These are phyloP conservation scores for Fusarium nanum DNA, from an alignment of 2,329 filamentous ascomycete species.

Conservation along the genomic window DNA sequence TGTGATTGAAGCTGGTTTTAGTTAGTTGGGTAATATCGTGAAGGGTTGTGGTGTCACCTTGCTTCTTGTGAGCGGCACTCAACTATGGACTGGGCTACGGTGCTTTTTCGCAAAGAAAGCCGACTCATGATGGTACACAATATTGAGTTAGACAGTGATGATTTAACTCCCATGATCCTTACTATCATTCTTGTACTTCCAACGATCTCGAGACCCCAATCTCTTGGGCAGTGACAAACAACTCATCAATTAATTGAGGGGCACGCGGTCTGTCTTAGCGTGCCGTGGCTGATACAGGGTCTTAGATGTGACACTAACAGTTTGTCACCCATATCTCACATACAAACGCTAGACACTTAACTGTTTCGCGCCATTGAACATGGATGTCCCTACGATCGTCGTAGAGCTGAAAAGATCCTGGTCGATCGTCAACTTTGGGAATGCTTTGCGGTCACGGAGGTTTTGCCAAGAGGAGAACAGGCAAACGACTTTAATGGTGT, in stretches of 20 bases:
- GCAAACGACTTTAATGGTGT: neutral
- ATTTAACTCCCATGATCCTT: no score
- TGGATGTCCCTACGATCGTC: constrained; percentile 24
- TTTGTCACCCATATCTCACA: accelerated
- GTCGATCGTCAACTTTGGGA: constrained; percentile 10
- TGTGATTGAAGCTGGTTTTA: neutral
- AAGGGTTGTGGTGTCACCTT: neutral
- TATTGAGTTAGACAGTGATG: accelerated
- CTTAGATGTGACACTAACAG: constrained; percentile 3
- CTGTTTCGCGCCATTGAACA: neutral
- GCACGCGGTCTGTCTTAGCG: constrained; percentile 11
- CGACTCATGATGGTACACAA: no score
- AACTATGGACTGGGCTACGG: accelerated
- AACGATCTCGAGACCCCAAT: neutral
- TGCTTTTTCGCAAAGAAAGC: neutral
- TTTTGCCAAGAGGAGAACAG: constrained; percentile 1
- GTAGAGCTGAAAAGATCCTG: constrained; percentile 26
- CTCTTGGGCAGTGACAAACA: neutral
- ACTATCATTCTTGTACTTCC: neutral
- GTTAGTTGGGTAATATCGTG: constrained; percentile 8
- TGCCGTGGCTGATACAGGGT: constrained; percentile 16
- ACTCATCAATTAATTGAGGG: constrained; percentile 25
- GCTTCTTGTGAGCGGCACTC: neutral
- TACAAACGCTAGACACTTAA: neutral
- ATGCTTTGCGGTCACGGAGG: constrained; percentile 11